phyloP scores from a whole-genome alignment of 2,329 filamentous ascomycete species.

The Ascochyta viciae-villosae region DNA sequence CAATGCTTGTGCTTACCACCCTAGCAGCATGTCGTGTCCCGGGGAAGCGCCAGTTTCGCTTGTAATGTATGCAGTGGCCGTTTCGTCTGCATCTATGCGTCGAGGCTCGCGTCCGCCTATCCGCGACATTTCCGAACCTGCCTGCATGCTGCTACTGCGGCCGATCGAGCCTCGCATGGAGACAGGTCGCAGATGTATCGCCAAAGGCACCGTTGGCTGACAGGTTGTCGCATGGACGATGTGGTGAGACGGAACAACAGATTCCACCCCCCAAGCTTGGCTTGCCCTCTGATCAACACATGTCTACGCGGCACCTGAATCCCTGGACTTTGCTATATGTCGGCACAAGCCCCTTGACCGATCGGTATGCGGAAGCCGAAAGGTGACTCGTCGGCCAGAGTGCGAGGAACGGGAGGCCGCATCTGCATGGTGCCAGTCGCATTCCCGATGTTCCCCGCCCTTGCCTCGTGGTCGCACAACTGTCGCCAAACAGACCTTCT shows the following conservation, averaged over 20 bases:
- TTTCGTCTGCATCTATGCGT: slow-evolving; percentile 35
- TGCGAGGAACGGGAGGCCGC: slow-evolving; percentile 18
- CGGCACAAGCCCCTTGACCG: slow-evolving; percentile 1
- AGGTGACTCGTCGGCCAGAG: slow-evolving; percentile 10
- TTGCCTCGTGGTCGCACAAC: slow-evolving; percentile 15
- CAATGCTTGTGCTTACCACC: slow-evolving; percentile 32
- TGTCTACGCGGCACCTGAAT: not conserved
- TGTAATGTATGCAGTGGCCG: slow-evolving; percentile 36
- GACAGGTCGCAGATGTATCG: not conserved
- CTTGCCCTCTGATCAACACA: slow-evolving; percentile 21
- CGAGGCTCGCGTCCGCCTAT: slow-evolving; percentile 21
- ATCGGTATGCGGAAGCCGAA: slow-evolving; percentile 11
- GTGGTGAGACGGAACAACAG: slow-evolving; percentile 3
- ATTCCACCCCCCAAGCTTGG: not conserved
- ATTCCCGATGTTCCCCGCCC: slow-evolving; percentile 21
- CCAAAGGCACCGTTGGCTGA: slow-evolving; percentile 26
- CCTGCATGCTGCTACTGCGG: slow-evolving; percentile 38
- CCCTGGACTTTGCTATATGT: not conserved
- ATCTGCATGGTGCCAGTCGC: slow-evolving; percentile 15
- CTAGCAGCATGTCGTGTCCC: slow-evolving; percentile 29
- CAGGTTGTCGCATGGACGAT: slow-evolving; percentile 26
- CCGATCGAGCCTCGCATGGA: slow-evolving; percentile 30
- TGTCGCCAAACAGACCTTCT: not conserved
- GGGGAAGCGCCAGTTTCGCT: slow-evolving; percentile 21
- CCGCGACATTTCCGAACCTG: slow-evolving; percentile 29